These are phyloP conservation scores for Citrus cavaleriei DNA, from an alignment of 345 rosid genomes.

Conservation along the genomic window DNA sequence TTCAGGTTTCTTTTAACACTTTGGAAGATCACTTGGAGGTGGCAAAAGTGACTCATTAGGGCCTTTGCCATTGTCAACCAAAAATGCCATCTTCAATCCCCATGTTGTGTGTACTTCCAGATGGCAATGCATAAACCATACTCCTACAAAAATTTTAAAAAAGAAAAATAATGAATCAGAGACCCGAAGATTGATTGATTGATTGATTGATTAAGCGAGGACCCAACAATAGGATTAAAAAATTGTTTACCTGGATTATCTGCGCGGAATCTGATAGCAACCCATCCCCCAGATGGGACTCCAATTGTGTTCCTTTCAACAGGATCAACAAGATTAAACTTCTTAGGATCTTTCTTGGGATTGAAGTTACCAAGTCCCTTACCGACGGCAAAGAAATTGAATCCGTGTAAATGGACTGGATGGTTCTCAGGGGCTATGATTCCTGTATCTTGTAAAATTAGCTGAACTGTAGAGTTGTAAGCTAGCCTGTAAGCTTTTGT, in stretches of 20 bases:
- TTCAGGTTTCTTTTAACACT: slow-evolving; percentile 40
- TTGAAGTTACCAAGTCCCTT: slow-evolving; percentile 75
- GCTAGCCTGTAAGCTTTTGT: slow-evolving; percentile 63
- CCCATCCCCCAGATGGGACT: slow-evolving; percentile 94
- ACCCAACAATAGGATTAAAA: not conserved
- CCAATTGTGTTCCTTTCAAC: slow-evolving; percentile 94
- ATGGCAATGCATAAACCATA: slow-evolving; percentile 98
- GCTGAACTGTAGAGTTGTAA: slow-evolving; percentile 73
- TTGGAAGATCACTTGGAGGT: slow-evolving; percentile 91
- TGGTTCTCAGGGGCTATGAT: slow-evolving; percentile 79
- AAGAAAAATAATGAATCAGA: not conserved
- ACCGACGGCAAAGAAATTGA: slow-evolving; percentile 77
- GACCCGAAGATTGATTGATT: not conserved
- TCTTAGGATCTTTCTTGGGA: slow-evolving; percentile 53
- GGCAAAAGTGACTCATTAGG: slow-evolving; percentile 79
- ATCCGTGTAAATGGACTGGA: slow-evolving; percentile 85
- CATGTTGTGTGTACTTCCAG: slow-evolving; percentile 96
- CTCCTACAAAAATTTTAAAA: slow-evolving; percentile 38
- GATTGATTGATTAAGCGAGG: not conserved
- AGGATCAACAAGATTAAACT: slow-evolving; percentile 81
- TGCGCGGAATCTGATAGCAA: slow-evolving; percentile 75
- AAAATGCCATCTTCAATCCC: slow-evolving; percentile 98
- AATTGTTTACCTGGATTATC: slow-evolving; percentile 78
- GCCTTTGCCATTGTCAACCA: slow-evolving; percentile 92
- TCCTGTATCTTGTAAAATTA: slow-evolving; percentile 86